These are phyloP conservation scores for Rhizoclosmatium sp. DNA, from an alignment of 192 early-diverging fungal genomes.

Conservation along the genomic window DNA sequence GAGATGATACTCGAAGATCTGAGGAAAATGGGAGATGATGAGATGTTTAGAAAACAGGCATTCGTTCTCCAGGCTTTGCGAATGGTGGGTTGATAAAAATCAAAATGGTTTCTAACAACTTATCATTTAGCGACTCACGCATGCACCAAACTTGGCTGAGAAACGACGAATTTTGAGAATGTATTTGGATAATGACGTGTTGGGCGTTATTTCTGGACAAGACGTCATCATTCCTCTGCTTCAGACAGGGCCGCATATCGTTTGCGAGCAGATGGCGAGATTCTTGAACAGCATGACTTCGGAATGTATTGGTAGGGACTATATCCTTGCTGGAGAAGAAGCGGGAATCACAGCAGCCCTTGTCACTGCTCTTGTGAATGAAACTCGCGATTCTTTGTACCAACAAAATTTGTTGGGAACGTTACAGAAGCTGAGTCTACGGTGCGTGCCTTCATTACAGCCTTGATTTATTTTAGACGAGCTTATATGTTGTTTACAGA, in stretches of 20 bases:
- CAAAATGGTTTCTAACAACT: conserved; percentile 1
- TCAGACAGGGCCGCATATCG: conserved; percentile 20
- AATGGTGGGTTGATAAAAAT: conserved; percentile 28
- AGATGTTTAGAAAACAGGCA: conserved; percentile 18
- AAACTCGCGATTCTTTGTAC: conserved; percentile 35
- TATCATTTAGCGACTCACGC: conserved; percentile 20
- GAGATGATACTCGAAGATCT: conserved; percentile 40
- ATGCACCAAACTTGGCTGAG: background rate
- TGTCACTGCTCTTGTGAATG: conserved; percentile 38
- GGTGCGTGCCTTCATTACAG: conserved; percentile 20
- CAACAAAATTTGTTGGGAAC: conserved; percentile 53
- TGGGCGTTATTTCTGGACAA: conserved; percentile 33
- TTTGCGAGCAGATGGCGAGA: conserved; percentile 41
- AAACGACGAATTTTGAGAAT: conserved; percentile 32
- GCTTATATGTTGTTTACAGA: conserved; percentile 13
- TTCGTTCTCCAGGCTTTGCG: conserved; percentile 51
- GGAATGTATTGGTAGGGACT: conserved; percentile 52
- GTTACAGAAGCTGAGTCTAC: conserved; percentile 60
- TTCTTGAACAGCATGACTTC: conserved; percentile 54
- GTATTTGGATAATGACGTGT: conserved; percentile 44
- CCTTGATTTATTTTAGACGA: background rate
- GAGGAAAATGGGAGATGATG: conserved; percentile 5
- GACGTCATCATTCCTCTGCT: conserved; percentile 22
- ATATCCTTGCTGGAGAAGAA: conserved; percentile 33
- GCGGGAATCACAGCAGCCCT: conserved; percentile 38